Conservation (phyloP, 2,329 filamentous ascomycete species). For the Aspergillus terreus region DNA sequence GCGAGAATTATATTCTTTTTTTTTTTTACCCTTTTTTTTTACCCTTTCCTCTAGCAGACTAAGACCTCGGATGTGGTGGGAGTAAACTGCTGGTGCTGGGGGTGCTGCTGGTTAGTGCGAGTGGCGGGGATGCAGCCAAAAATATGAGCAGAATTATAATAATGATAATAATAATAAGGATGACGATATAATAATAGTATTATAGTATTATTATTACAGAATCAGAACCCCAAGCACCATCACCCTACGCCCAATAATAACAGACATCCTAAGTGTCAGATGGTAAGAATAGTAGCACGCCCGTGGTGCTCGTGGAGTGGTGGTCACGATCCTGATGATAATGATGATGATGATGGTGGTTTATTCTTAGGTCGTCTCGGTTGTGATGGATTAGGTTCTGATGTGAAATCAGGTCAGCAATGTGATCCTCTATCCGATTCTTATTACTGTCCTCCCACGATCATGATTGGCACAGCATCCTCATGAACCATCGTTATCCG, state of each 20-base stretch:
- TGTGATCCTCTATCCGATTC: too few relatives aligned
- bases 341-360: background rate
- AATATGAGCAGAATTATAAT: background rate
- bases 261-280: background rate
- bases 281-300: background rate
- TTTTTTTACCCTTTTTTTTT: background rate
- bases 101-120: slow-evolving; percentile 12
- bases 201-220: too few relatives aligned
- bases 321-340: background rate
- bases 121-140: slow-evolving; percentile 17
- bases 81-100: slow-evolving; percentile 5
- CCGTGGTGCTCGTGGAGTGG: background rate
- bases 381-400: too few relatives aligned
- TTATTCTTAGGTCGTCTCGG: background rate
- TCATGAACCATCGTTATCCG: slow-evolving; percentile 3
- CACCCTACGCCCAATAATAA: too few relatives aligned
- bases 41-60: slow-evolving; percentile 11
- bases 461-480: background rate
- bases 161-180: background rate
- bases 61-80: slow-evolving; percentile 13
- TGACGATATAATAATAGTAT: background rate
- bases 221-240: too few relatives aligned
- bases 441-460: background rate
- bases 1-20: slow-evolving; percentile 18
- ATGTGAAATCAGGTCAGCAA: too few relatives aligned